phyloP scores from a whole-genome alignment of 371 early-diverging fungal species.

The Saksenaea oblongispora region DNA sequence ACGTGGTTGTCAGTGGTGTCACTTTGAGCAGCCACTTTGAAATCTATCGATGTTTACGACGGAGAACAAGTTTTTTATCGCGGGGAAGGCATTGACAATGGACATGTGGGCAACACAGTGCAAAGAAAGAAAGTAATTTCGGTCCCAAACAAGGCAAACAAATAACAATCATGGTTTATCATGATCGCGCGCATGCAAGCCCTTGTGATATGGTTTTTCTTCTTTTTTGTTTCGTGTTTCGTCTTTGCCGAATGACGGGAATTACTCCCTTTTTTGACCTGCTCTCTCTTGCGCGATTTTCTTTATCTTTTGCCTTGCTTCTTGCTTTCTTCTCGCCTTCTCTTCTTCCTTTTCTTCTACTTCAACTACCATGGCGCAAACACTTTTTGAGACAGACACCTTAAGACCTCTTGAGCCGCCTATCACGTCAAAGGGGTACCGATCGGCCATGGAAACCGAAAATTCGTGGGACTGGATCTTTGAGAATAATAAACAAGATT shows the following conservation, averaged over 20 bases:
- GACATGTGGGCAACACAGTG: background rate
- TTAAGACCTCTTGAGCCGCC: background rate
- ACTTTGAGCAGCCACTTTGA: background rate
- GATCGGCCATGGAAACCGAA: background rate
- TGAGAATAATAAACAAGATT: background rate
- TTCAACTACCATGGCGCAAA: background rate
- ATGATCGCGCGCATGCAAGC: constrained; percentile 2
- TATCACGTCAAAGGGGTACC: background rate
- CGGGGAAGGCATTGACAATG: background rate
- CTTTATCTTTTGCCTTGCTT: background rate
- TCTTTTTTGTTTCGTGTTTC: constrained; percentile 1
- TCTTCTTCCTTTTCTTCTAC: background rate
- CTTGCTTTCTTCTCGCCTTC: background rate
- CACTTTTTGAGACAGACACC: background rate
- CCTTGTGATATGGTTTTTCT: background rate
- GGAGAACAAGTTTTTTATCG: background rate
- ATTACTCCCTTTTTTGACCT: background rate
- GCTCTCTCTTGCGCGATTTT: background rate
- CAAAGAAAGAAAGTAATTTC: background rate
- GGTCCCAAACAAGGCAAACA: constrained; percentile 5
- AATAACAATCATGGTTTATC: constrained; percentile 1
- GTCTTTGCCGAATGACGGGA: constrained; percentile 6
- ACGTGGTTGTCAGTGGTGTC: constrained; percentile 3
- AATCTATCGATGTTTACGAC: background rate
- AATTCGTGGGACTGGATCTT: background rate